A percentile compares a stretch with the other conserved stretches of the same genome.
These are phyloP conservation scores for Pythium scleroteichum DNA, from an alignment of 352 stramenopile genomes.

Conservation along the genomic window DNA sequence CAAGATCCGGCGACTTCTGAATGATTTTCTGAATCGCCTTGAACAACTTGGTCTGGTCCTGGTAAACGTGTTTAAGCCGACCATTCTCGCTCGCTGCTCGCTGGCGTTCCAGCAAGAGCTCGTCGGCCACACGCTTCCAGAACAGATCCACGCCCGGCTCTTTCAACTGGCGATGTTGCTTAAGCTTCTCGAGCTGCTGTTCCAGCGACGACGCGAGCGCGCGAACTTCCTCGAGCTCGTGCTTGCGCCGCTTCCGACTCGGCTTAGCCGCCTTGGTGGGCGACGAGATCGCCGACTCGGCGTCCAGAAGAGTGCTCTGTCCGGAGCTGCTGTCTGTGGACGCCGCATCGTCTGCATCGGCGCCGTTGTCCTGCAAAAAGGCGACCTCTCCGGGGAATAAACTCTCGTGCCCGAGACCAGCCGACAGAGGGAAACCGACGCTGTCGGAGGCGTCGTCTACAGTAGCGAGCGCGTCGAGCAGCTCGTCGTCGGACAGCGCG, in stretches of 20 bases:
- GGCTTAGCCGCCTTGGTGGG: slow-evolving; percentile 23
- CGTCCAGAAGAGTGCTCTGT: slow-evolving; percentile 5
- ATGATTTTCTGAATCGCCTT: slow-evolving; percentile 23
- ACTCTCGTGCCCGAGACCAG: not conserved
- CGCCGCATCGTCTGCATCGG: not conserved
- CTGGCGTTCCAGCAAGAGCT: slow-evolving; percentile 46
- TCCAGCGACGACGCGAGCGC: slow-evolving; percentile 41
- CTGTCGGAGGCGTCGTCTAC: slow-evolving; percentile 23
- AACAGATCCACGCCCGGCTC: slow-evolving; percentile 34
- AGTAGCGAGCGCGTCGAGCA: slow-evolving; percentile 45
- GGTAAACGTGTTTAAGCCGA: slow-evolving; percentile 44
- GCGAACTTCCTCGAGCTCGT: slow-evolving; percentile 56
- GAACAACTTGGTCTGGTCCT: slow-evolving; percentile 28
- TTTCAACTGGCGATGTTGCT: slow-evolving; percentile 27
- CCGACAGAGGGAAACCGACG: not conserved
- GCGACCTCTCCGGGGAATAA: not conserved
- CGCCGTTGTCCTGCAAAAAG: not conserved
- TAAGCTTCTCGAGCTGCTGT: slow-evolving; percentile 42
- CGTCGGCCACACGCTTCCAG: slow-evolving; percentile 51
- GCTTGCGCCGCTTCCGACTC: slow-evolving; percentile 53
- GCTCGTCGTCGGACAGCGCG: slow-evolving; percentile 47
- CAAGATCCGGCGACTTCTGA: slow-evolving; percentile 24
- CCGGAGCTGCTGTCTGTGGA: slow-evolving; percentile 19
- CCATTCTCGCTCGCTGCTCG: slow-evolving; percentile 46
- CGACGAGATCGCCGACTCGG: slow-evolving; percentile 1